Evolutionary conservation across 2,329 filamentous ascomycete genomes (phyloP), one percentile per base, ranked within the genome.

Genomic region (Aaosphaeria arxii): DNA sequence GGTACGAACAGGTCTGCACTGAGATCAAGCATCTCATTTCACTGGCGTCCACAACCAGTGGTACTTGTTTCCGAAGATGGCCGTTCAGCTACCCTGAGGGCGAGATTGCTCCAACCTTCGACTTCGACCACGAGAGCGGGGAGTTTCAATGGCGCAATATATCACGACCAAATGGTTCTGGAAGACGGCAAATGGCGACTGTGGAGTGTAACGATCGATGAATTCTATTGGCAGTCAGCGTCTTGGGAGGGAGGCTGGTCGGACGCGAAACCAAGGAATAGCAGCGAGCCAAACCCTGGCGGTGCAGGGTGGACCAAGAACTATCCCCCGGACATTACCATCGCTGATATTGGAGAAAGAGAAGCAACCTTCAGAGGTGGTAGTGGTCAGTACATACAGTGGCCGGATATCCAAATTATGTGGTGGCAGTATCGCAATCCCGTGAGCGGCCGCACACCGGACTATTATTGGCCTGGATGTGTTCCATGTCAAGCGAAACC

Each of bases 201-300:
- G 13, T 62, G 58, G 61, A 62, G 55, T 48, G 52, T 62, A 11
- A 62, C 58, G 1, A 62, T 62, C 29, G 61, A 64, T 35, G 59
- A 62, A 40, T 60, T 61, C 42, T 64, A 64, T 48, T 62, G 61
- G 58, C 48, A 54, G 35, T 62, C 55, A 4, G 42, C 54, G 30
- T 52, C 52, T 6, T 62, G 61, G 61, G 49, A 51, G 48, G 51
- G 53, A 9, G 61, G 59, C 7, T 62, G 59, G 56, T 48, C 56
- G 4, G 56, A 50, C n/a, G 56, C 54, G 5, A 52, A 51, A 17
- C 54, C 49, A 11, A 45, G 53, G 3, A 61, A 62, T 42, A 41
- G 30, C 5, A 52, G 43, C 11, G 48, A 44, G 38, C 54, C 57
- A 11, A 47, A 58, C 44, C 53, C 59, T 5, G 51, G 49, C 17